Evolutionary conservation across 2,329 filamentous ascomycete genomes (phyloP).

Genomic region (Drechslerella coelobrocha): DNA sequence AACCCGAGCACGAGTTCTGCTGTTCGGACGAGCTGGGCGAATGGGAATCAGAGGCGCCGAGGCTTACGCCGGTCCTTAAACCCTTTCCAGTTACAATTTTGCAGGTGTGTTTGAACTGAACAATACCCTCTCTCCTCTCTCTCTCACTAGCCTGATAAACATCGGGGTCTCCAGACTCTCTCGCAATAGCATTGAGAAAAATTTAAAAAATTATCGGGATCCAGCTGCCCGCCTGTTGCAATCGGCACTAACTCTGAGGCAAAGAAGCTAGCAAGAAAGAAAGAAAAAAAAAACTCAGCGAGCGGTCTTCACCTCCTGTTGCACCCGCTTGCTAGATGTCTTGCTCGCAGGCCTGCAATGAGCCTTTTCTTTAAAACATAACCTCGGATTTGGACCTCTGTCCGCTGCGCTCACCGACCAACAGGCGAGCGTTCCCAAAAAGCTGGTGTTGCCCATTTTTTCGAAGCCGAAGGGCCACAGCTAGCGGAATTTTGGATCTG

Average conservation of each 20-base stretch:
- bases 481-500: constrained; percentile 50
- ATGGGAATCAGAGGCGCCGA: constrained; percentile 46
- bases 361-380: constrained; percentile 37
- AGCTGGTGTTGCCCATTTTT: constrained; percentile 16
- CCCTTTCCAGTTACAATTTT: constrained; percentile 38
- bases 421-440: constrained; percentile 1
- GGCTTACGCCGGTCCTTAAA: constrained; percentile 43
- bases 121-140: too few species aligned
- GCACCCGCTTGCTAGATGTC: constrained; percentile 17
- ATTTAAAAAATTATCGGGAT: constrained; percentile 14
- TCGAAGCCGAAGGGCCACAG: constrained; percentile 26
- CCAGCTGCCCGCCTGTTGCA: constrained; percentile 32
- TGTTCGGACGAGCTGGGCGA: constrained; percentile 32
- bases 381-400: constrained; percentile 8
- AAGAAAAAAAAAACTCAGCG: constrained; percentile 20
- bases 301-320: not conserved
- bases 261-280: constrained; percentile 32
- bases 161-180: constrained; percentile 39
- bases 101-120: constrained; percentile 22
- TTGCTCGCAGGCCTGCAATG: constrained; percentile 24
- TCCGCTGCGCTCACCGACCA: not conserved
- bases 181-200: not conserved
- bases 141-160: not conserved
- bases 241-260: constrained; percentile 41
- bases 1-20: constrained; percentile 34